Percentiles rank a stretch among this genome's conserved stretches.
Evolutionary conservation across 2,329 filamentous ascomycete species (phyloP).

Genomic region (Colletotrichum shisoi): DNA sequence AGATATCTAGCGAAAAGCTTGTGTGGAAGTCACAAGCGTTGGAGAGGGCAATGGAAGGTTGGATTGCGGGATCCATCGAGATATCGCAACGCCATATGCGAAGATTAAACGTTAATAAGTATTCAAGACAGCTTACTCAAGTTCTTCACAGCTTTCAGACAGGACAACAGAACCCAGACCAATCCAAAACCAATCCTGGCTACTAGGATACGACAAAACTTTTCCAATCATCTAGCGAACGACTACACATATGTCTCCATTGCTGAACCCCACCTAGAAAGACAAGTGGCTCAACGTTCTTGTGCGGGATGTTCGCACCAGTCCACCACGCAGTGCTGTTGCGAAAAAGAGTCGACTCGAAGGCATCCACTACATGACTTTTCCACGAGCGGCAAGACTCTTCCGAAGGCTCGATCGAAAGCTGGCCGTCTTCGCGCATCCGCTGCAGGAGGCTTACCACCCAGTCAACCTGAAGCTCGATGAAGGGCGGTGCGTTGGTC

Average conservation of each 20-base stretch:
- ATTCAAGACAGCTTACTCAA: not conserved
- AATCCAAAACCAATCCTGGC: not conserved
- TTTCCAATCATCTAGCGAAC: not conserved
- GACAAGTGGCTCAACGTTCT: constrained; percentile 34
- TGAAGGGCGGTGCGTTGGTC: constrained; percentile 41
- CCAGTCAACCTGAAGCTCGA: constrained; percentile 42
- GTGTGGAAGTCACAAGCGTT: not conserved
- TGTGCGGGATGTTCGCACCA: constrained; percentile 36
- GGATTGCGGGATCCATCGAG: not conserved
- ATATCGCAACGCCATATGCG: not conserved
- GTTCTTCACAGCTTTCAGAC: not conserved
- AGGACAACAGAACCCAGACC: not conserved
- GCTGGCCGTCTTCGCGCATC: constrained; percentile 24
- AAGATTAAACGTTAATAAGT: not conserved
- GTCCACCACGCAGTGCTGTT: constrained; percentile 30
- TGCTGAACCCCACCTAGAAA: constrained; percentile 29
- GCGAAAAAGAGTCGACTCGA: constrained; percentile 17
- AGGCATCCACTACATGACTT: not conserved
- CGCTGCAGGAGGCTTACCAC: constrained; percentile 37
- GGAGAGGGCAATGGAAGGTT: not conserved
- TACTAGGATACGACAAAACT: not conserved
- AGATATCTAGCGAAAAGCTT: not conserved
- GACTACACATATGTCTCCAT: constrained; percentile 20
- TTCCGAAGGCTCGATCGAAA: constrained; percentile 19
- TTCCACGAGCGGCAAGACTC: constrained; percentile 18